Evolutionary conservation across 75 land plant species (phyloP).

Genomic region (Picea glauca): DNA sequence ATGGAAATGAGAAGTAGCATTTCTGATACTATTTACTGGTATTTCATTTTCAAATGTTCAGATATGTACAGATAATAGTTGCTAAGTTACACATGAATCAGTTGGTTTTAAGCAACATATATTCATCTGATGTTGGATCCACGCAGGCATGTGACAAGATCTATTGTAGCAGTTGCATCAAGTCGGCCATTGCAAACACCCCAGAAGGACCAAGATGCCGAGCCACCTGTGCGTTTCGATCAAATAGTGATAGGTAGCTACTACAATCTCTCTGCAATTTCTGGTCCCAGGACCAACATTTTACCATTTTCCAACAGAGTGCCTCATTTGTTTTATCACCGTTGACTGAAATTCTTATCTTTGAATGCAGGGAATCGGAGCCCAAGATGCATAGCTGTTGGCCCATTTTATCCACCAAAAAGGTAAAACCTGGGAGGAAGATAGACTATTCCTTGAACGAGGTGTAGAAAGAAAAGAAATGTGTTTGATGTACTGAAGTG

Average conservation of each 20-base stretch:
- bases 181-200: background rate
- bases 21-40: too few relatives aligned
- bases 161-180: background rate
- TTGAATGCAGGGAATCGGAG: background rate
- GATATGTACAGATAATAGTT: background rate
- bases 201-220: conserved; percentile 4
- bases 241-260: background rate
- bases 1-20: too few relatives aligned
- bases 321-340: background rate
- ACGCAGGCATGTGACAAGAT: conserved; percentile 9
- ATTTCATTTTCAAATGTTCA: too few relatives aligned
- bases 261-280: background rate
- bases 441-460: background rate
- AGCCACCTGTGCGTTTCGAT: background rate
- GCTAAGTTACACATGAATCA: background rate
- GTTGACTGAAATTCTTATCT: background rate
- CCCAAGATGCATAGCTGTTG: background rate
- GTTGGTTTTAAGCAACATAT: background rate
- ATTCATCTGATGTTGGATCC: background rate
- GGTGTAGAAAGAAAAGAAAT: background rate
- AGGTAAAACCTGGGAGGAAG: background rate
- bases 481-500: background rate
- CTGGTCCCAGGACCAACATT: background rate
- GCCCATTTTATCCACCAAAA: background rate
- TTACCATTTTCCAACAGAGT: background rate